A percentile compares a stretch with the other conserved stretches of the same genome.
These are phyloP conservation scores for Blastocrithidia nonstop DNA, from an alignment of 208 protist species.

Conservation along the genomic window DNA sequence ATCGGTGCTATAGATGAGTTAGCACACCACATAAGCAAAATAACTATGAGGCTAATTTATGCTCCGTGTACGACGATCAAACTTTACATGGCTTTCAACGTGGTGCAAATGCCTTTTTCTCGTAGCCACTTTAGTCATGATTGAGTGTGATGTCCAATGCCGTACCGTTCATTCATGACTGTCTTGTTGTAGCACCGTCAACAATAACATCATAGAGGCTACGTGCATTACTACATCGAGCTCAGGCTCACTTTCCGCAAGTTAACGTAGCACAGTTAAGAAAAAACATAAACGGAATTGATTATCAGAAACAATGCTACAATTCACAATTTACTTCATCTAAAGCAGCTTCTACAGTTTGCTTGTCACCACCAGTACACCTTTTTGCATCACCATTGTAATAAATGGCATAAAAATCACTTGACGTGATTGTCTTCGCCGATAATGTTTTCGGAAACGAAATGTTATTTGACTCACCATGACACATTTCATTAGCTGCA, in stretches of 20 bases:
- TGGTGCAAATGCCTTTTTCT: constrained; percentile 16
- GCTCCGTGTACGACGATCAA: too few species aligned
- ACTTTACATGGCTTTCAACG: constrained; percentile 38
- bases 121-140: constrained; percentile 60
- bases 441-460: constrained; percentile 59
- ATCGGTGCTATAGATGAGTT: too few species aligned
- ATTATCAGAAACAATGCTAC: neutral
- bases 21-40: too few species aligned
- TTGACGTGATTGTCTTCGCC: constrained; percentile 62
- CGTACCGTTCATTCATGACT: constrained; percentile 64
- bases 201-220: constrained; percentile 10
- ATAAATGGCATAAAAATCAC: constrained; percentile 13
- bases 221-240: constrained; percentile 15
- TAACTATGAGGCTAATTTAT: too few species aligned
- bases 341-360: neutral
- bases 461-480: constrained; percentile 61
- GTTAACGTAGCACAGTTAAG: constrained; percentile 17
- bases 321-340: neutral
- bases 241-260: constrained; percentile 24
- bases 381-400: constrained; percentile 18
- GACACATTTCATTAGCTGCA: constrained; percentile 62
- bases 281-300: neutral
- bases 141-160: constrained; percentile 42
- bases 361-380: constrained; percentile 3
- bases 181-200: constrained; percentile 41